Conservation (phyloP, 306 rosid genomes). For the Fagus sylvatica region DNA sequence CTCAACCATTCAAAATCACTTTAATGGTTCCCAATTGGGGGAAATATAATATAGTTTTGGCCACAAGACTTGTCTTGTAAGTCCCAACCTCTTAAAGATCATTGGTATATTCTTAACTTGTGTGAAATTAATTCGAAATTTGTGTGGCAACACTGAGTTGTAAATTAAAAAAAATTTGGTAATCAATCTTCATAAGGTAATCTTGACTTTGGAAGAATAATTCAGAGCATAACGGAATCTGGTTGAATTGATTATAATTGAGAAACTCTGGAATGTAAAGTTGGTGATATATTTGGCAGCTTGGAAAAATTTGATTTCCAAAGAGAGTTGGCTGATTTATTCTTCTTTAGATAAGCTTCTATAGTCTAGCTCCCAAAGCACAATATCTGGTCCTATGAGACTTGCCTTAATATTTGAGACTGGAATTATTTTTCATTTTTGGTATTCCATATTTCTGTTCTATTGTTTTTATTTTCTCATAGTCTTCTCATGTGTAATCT, state of each 20-base stretch:
- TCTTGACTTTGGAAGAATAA: not conserved
- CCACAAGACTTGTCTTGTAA: no score
- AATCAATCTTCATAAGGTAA: not conserved
- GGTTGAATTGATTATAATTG: not conserved
- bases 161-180: no score
- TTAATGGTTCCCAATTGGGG: no score
- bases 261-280: not conserved
- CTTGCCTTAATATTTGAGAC: not conserved
- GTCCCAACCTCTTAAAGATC: no score
- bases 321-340: no score
- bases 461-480: not conserved
- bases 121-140: no score
- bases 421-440: not conserved
- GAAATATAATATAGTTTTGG: no score
- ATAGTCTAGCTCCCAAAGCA: no score
- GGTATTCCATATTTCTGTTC: not conserved
- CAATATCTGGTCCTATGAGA: not conserved
- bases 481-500: not conserved
- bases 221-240: not conserved
- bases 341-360: no score
- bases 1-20: no score
- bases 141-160: no score
- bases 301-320: not conserved
- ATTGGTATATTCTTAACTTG: no score
- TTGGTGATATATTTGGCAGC: not conserved